These are phyloP conservation scores for Dissophora globulifera DNA, from an alignment of 192 early-diverging fungal species.

Conservation along the genomic window DNA sequence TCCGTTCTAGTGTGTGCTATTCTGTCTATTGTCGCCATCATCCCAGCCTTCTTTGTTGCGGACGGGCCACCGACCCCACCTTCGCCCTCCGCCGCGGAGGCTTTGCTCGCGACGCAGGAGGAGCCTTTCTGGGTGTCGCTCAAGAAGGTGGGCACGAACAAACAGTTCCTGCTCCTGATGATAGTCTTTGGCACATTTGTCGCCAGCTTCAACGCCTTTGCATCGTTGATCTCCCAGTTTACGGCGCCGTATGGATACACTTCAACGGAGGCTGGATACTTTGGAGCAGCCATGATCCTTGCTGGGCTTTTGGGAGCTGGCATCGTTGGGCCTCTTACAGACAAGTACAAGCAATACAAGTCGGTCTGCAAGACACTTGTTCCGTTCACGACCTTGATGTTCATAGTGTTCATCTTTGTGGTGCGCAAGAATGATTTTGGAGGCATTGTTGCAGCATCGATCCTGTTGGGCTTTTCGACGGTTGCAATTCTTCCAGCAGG, in stretches of 20 bases:
- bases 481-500: conserved; percentile 22
- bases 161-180: conserved; percentile 26
- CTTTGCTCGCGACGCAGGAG: conserved; percentile 6
- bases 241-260: conserved; percentile 54
- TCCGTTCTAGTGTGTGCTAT: conserved; percentile 50
- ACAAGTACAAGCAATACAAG: conserved; percentile 62
- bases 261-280: conserved; percentile 55
- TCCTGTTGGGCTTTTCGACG: conserved; percentile 16
- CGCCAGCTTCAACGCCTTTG: conserved; percentile 49
- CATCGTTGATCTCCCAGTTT: conserved; percentile 54
- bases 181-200: conserved; percentile 27
- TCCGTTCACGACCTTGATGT: conserved; percentile 41
- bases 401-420: conserved; percentile 50
- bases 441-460: conserved; percentile 7
- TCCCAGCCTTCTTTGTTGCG: conserved; percentile 56
- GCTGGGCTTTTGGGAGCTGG: conserved; percentile 64
- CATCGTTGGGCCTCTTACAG: conserved; percentile 54
- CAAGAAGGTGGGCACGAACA: conserved; percentile 20
- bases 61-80: conserved; percentile 53
- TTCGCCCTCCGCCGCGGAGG: conserved; percentile 48
- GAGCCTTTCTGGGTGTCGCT: conserved; percentile 31
- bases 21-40: conserved; percentile 33
- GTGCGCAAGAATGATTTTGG: conserved; percentile 9
- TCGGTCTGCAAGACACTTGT: conserved; percentile 52
- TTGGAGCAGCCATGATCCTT: conserved; percentile 62